Evolutionary conservation across 2,329 filamentous ascomycete genomes (phyloP).

Genomic region (Aspergillus uvarum): DNA sequence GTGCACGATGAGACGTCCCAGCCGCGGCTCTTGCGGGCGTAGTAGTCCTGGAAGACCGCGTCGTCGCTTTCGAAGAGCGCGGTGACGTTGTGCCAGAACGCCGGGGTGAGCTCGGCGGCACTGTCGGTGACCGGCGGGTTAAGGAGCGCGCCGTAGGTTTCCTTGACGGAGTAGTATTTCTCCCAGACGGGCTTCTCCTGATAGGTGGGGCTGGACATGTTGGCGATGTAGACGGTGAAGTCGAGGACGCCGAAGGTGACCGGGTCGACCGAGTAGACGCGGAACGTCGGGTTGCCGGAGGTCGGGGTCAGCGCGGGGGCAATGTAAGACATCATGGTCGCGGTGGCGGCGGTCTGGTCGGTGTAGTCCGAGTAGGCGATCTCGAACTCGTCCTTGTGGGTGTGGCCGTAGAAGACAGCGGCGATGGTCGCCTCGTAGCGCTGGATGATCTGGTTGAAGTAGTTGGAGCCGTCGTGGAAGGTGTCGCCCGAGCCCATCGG

Average conservation of each 20-base stretch:
- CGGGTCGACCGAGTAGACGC: slow-evolving; percentile 57
- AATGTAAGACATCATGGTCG: slow-evolving; percentile 54
- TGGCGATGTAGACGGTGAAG: slow-evolving; percentile 51
- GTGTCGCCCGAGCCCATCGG: slow-evolving; percentile 43
- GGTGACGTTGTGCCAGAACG: slow-evolving; percentile 60
- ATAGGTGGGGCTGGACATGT: slow-evolving; percentile 54
- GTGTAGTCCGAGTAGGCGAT: slow-evolving; percentile 57
- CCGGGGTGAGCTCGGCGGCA: slow-evolving; percentile 56
- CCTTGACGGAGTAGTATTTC: slow-evolving; percentile 46
- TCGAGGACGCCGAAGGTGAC: slow-evolving; percentile 55
- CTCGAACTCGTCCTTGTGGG: slow-evolving; percentile 56
- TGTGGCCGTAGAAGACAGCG: slow-evolving; percentile 57
- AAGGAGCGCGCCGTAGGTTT: slow-evolving; percentile 48
- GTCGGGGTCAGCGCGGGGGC: slow-evolving; percentile 54
- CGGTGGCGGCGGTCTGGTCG: slow-evolving; percentile 39
- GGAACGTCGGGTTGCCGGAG: slow-evolving; percentile 55
- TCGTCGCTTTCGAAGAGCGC: slow-evolving; percentile 49
- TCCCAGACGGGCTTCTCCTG: slow-evolving; percentile 55
- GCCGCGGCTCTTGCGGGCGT: slow-evolving; percentile 51
- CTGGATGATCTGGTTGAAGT: slow-evolving; percentile 57
- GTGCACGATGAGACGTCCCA: slow-evolving; percentile 46
- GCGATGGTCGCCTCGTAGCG: slow-evolving; percentile 57
- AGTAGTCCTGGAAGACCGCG: slow-evolving; percentile 50
- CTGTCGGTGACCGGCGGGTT: slow-evolving; percentile 36
- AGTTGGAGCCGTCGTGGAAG: slow-evolving; percentile 55